These are phyloP conservation scores for Exophiala viscosa DNA, from an alignment of 2,329 filamentous ascomycete species.

Conservation along the genomic window DNA sequence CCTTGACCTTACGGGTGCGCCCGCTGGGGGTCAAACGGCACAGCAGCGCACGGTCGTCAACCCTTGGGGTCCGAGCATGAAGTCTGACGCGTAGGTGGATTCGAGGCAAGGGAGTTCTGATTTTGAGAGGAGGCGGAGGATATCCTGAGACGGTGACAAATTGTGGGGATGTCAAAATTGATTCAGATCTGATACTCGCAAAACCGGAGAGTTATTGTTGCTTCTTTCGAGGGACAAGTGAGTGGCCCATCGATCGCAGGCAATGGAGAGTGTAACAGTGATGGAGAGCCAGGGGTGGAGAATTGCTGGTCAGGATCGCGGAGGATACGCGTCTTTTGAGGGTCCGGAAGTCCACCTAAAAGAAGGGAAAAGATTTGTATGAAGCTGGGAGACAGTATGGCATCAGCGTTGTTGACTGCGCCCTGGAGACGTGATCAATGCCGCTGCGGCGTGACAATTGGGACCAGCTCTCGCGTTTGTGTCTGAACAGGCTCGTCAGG, in stretches of 20 bases:
- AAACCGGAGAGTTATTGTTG: constrained; percentile 1
- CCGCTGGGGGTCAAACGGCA: constrained; percentile 9
- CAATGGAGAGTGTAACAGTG: neutral
- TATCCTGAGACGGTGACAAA: constrained; percentile 5
- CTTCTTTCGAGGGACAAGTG: neutral
- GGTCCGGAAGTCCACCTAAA: neutral
- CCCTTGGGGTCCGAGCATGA: constrained; percentile 13
- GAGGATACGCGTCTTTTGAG: neutral
- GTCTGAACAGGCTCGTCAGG: no score
- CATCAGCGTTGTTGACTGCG: no score
- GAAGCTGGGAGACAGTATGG: no score
- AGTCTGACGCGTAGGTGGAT: constrained; percentile 5
- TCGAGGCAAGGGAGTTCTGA: constrained; percentile 3
- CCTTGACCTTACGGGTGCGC: neutral
- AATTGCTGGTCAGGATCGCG: neutral
- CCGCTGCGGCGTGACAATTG: no score
- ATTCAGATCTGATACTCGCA: neutral
- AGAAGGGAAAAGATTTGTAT: neutral
- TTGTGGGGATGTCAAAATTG: neutral
- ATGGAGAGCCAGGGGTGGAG: neutral
- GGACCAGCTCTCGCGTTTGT: no score
- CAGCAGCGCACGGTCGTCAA: constrained; percentile 4
- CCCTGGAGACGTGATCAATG: no score
- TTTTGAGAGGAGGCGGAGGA: constrained; percentile 7
- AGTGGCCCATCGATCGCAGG: neutral